Evolutionary conservation across 176 grass and related monocot species (phyloP).

Genomic region (Oropetium thomaeum): DNA sequence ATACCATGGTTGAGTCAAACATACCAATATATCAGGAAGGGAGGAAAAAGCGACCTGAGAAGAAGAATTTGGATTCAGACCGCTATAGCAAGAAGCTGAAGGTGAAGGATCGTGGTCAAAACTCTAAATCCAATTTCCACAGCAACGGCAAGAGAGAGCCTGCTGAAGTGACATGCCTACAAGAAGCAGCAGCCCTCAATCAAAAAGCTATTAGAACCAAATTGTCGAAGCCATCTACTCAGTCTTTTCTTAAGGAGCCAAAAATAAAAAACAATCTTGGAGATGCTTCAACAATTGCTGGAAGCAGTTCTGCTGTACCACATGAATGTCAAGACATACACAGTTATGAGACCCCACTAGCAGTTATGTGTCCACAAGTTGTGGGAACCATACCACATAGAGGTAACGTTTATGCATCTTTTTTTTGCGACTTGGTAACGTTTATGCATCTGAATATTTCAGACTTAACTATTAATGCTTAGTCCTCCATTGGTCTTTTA

Average conservation of each 20-base stretch:
- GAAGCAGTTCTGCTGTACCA: not conserved
- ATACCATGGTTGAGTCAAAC: not conserved
- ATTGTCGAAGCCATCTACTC: constrained; percentile 7
- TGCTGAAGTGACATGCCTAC: not conserved
- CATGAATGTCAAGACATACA: not conserved
- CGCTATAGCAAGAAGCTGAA: constrained; percentile 38
- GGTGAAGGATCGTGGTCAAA: not conserved
- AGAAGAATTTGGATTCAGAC: constrained; percentile 26
- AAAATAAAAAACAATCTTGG: not conserved
- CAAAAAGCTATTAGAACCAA: not conserved
- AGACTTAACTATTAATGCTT: too few relatives aligned
- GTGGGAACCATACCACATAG: not conserved
- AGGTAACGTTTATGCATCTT: too few relatives aligned
- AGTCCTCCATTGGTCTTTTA: not conserved
- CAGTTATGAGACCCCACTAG: constrained; percentile 12
- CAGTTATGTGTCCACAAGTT: constrained; percentile 5
- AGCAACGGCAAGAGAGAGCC: constrained; percentile 10
- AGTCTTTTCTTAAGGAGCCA: not conserved
- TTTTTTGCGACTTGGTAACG: too few relatives aligned
- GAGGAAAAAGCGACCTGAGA: constrained; percentile 25
- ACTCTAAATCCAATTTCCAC: constrained; percentile 1
- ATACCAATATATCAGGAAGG: constrained; percentile 27
- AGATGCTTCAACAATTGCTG: not conserved
- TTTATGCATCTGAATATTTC: too few relatives aligned
- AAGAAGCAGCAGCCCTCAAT: not conserved